Conservation (phyloP, 306 rosid genomes). For the Elaeagnus macrophylla region DNA sequence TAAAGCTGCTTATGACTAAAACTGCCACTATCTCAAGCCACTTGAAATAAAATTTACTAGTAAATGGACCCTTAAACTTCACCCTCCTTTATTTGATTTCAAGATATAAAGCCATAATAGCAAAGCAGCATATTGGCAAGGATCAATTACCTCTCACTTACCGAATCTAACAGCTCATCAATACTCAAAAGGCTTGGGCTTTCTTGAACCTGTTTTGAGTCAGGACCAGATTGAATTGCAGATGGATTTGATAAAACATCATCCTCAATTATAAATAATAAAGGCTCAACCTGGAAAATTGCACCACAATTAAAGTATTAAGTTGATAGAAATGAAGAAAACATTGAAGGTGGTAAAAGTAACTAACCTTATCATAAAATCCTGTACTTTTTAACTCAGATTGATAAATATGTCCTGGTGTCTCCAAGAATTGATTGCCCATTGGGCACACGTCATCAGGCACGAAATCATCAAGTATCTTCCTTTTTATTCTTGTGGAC, state of each 20-base stretch:
- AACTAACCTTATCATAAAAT: conserved; percentile 36
- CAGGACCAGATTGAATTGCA: conserved; percentile 31
- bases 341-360: conserved; percentile 5
- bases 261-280: conserved; percentile 48
- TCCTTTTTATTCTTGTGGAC: conserved; percentile 31
- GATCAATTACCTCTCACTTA: too few relatives aligned
- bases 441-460: conserved; percentile 48
- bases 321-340: not conserved
- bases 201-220: conserved; percentile 21
- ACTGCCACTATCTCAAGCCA: too few relatives aligned
- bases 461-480: conserved; percentile 44
- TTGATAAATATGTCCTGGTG: conserved; percentile 33
- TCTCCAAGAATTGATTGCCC: conserved; percentile 41
- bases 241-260: conserved; percentile 26
- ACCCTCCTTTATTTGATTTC: too few relatives aligned
- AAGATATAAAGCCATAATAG: too few relatives aligned
- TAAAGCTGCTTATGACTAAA: too few relatives aligned
- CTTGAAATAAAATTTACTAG: too few relatives aligned
- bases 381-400: conserved; percentile 34
- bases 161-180: conserved; percentile 63
- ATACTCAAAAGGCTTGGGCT: conserved; percentile 44
- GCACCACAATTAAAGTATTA: conserved; percentile 11
- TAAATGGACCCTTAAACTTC: too few relatives aligned
- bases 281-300: conserved; percentile 48
- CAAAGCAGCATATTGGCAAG: too few relatives aligned